Evolutionary conservation across 345 rosid genomes (phyloP).

Genomic region (Conringia planisiliqua): DNA sequence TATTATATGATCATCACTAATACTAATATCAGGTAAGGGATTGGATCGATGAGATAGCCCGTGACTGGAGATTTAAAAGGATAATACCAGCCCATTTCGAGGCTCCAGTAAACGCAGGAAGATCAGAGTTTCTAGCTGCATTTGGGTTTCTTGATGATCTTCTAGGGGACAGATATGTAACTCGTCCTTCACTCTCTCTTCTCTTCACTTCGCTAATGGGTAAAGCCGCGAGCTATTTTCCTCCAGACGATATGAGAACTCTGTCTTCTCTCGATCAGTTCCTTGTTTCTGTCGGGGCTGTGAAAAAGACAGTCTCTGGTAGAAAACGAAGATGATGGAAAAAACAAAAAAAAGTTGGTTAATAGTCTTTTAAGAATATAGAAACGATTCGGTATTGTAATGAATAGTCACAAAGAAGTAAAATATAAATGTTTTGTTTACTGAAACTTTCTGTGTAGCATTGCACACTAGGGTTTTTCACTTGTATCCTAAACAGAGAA

Average conservation of each 20-base stretch:
- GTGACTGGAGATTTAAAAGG: conserved; percentile 92
- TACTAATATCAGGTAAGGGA: conserved; percentile 61
- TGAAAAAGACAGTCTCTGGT: conserved; percentile 88
- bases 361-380: not conserved
- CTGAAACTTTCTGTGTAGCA: not conserved
- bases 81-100: conserved; percentile 96
- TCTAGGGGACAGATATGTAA: conserved; percentile 62
- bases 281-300: conserved; percentile 86
- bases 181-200: conserved; percentile 67
- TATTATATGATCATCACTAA: not conserved
- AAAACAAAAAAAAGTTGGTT: not conserved
- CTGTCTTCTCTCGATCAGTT: conserved; percentile 89
- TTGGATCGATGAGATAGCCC: conserved; percentile 78
- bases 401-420: not conserved
- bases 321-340: conserved; percentile 44
- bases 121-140: conserved; percentile 84
- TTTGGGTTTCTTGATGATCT: conserved; percentile 88
- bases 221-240: conserved; percentile 92
- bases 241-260: conserved; percentile 96
- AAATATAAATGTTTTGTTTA: not conserved
- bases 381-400: conserved; percentile 5
- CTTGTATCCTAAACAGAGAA: too few relatives aligned
- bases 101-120: conserved; percentile 76
- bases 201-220: conserved; percentile 75
- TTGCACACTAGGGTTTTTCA: too few relatives aligned